Base-by-base conservation (phyloP, 306 rosid species). In the Calophaca sinica region DNA sequence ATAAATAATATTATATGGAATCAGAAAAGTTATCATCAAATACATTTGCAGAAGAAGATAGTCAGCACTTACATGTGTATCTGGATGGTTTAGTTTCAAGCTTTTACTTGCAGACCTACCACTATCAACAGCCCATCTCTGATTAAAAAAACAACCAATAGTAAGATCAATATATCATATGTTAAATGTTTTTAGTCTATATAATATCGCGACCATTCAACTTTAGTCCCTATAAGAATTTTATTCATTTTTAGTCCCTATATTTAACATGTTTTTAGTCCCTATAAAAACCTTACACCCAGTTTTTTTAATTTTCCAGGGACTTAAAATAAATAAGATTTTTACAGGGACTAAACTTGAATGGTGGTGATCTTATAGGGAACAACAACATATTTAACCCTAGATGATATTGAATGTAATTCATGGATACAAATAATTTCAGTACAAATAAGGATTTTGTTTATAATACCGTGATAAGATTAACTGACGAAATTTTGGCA, bases 121-220 rank as follows among this genome's bases (percentile, higher is more conserved):
- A 41, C 78, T 79, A 80, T 94, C 98, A 77, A 94, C 83, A 28
- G 98, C 96, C 98, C 98, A 94, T 82, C 80, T 91, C 98, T 94
- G 74, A 75, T 39, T 3, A 76, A 61, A 72, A 13, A 80, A 72
- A 41, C 31, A 50, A 42, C 66, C 66, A 83, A 64, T 62, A 77
- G 75, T 58, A 81, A 76, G 83, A 76, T 66, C 70, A 52, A 73
- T 68, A 13, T 26, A 72, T 38, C 57, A 28, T 7, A 38, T 6
- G 42, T 38, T 5, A 5, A 6, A 38, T 38, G 7, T 38, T 38
- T 38, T 38, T 4, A 36, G 41, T 36, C 41, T 36, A 5, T 38
- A 38, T 38, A 38, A 7, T 38, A 38, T 38, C 42, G 7, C 1
- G 42, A 38, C 42, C 2, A 1, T 38, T 5, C 7, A 38, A 38